A percentile compares a stretch with the other conserved stretches of the same genome.
Evolutionary conservation across 768 basidiomycete genomes (phyloP).

Genomic region (Kwoniella newhampshirensis): DNA sequence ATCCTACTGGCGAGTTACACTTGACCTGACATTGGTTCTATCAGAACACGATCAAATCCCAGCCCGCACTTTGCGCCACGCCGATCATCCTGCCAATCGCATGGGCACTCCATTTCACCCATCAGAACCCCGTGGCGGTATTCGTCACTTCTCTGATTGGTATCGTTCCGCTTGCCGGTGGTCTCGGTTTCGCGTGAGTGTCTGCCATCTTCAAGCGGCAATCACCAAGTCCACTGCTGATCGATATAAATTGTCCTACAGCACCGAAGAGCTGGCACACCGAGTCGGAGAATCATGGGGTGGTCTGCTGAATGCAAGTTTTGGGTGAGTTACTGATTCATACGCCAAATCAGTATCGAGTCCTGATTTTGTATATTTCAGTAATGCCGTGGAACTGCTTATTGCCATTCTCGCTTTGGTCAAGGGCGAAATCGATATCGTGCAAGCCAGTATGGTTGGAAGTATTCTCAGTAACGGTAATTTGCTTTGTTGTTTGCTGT

Average conservation of each 20-base stretch:
- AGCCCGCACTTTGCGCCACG: constrained; percentile 24
- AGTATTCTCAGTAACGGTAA: constrained; percentile 57
- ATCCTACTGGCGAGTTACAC: too few relatives aligned
- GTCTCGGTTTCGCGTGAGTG: constrained; percentile 37
- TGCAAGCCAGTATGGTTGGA: constrained; percentile 61
- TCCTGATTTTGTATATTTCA: constrained; percentile 47
- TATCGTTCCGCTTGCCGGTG: constrained; percentile 57
- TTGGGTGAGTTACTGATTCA: constrained; percentile 35
- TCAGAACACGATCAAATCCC: constrained; percentile 37
- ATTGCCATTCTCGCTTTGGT: constrained; percentile 53
- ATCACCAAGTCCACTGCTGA: constrained; percentile 45
- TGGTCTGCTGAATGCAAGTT: constrained; percentile 58
- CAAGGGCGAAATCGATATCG: constrained; percentile 58
- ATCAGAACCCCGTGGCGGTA: constrained; percentile 54
- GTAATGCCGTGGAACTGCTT: constrained; percentile 61
- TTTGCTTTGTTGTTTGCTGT: not conserved
- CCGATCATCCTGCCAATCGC: constrained; percentile 59
- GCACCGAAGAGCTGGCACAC: constrained; percentile 60
- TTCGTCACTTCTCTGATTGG: constrained; percentile 59
- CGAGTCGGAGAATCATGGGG: constrained; percentile 54
- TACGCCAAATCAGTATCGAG: constrained; percentile 20
- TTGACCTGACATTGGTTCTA: not conserved
- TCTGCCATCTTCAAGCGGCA: not conserved
- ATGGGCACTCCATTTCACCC: constrained; percentile 57
- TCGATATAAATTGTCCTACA: constrained; percentile 56